Percentiles rank a stretch among this genome's conserved stretches.
Conservation (phyloP, 1,284 basidiomycete species). For the Anthracocystis panici-leucophaei region DNA sequence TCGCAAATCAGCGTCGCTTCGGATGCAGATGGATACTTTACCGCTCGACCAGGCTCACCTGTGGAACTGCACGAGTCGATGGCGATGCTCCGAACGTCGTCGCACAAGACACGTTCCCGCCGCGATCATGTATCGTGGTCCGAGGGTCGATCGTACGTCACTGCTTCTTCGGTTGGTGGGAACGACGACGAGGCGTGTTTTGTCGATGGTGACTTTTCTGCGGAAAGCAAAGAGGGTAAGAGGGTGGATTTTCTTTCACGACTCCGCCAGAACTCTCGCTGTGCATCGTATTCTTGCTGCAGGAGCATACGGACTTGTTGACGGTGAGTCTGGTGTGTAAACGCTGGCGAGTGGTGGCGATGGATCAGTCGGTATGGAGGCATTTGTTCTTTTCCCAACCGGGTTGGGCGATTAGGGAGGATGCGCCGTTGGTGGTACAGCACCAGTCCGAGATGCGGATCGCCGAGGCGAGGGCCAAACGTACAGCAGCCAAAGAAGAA, state of each 20-base stretch:
- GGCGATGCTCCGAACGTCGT: slow-evolving; percentile 11
- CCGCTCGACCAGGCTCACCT: slow-evolving; percentile 34
- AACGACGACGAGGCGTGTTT: slow-evolving; percentile 32
- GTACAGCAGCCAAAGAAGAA: slow-evolving; percentile 23
- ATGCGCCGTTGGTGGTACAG: slow-evolving; percentile 45
- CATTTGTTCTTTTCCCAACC: slow-evolving; percentile 41
- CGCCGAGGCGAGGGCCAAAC: slow-evolving; percentile 17
- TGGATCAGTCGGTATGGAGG: slow-evolving; percentile 49
- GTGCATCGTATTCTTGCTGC: slow-evolving; percentile 40
- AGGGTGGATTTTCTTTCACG: slow-evolving; percentile 45
- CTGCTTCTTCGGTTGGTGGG: not conserved
- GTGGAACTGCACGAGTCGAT: slow-evolving; percentile 15
- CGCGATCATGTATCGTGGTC: slow-evolving; percentile 30
- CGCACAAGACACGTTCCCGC: slow-evolving; percentile 13
- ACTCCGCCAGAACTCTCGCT: slow-evolving; percentile 53
- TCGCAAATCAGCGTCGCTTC: slow-evolving; percentile 33
- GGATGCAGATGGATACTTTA: slow-evolving; percentile 38
- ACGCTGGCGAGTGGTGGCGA: slow-evolving; percentile 38
- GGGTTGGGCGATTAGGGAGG: slow-evolving; percentile 53
- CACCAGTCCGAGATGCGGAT: slow-evolving; percentile 30
- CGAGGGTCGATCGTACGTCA: slow-evolving; percentile 13
- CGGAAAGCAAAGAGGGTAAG: no score
- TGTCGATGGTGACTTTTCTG: slow-evolving; percentile 17
- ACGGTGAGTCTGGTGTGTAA: slow-evolving; percentile 30
- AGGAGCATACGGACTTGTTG: slow-evolving; percentile 34